Conservation (phyloP, 768 basidiomycete genomes). For the Auriscalpium orientale region DNA sequence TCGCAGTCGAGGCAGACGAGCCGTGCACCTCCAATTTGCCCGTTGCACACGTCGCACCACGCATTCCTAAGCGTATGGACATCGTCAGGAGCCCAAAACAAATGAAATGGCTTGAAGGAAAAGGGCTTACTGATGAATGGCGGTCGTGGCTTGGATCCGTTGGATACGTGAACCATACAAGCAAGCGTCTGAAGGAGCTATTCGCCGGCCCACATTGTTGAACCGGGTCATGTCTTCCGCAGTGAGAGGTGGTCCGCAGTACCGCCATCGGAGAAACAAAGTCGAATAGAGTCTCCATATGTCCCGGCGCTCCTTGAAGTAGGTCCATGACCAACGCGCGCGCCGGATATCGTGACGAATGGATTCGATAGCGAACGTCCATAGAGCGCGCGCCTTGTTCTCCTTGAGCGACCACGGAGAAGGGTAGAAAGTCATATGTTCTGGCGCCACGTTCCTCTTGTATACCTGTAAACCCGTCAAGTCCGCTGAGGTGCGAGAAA, state of each 20-base stretch:
- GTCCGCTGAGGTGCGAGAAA: no score
- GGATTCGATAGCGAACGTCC: conserved; percentile 23
- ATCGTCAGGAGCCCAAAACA: not conserved
- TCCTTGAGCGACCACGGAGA: conserved; percentile 15
- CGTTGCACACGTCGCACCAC: conserved; percentile 21
- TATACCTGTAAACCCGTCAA: conserved; percentile 11
- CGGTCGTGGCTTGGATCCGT: conserved; percentile 12
- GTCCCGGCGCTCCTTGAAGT: conserved; percentile 24
- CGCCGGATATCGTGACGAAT: conserved; percentile 17
- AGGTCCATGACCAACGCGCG: conserved; percentile 22
- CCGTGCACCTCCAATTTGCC: conserved; percentile 21
- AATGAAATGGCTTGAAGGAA: not conserved
- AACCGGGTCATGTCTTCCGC: conserved; percentile 15
- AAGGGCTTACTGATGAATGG: conserved; percentile 14
- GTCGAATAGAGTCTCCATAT: conserved; percentile 19
- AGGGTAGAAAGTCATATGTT: conserved; percentile 19
- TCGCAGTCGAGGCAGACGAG: conserved; percentile 27
- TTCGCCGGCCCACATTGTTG: conserved; percentile 4
- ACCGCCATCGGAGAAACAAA: conserved; percentile 15
- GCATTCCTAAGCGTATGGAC: conserved; percentile 5
- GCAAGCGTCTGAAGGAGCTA: conserved; percentile 19
- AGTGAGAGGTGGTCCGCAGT: conserved; percentile 15
- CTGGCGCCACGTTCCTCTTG: conserved; percentile 16
- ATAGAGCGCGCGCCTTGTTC: conserved; percentile 22
- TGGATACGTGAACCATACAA: conserved; percentile 19